Base-by-base conservation (phyloP, 2,329 filamentous ascomycete species). In the Claviceps paspali region DNA sequence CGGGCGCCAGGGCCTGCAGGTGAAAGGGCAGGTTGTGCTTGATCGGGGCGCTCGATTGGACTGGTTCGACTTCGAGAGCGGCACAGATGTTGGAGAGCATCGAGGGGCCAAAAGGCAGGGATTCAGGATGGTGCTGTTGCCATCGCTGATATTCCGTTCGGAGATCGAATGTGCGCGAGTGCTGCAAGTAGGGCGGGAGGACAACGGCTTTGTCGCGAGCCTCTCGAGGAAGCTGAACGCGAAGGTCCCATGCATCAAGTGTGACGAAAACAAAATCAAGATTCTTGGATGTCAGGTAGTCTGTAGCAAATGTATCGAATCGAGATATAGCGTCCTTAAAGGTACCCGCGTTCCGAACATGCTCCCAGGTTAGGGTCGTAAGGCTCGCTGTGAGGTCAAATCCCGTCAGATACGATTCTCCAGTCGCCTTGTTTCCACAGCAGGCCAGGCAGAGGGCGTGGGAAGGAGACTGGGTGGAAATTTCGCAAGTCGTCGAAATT, bases 11-110 rank as follows among this genome's bases (percentile, higher is more conserved):
- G 10, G 91, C 88, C 65, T 98, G 91, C 43, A 98, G 70, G 57
- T 98, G 91, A 65, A 98, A 98, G 9, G 91, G 91, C 28, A 98
- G 72, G 57, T 96, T 96, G 60, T 96, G 91, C 64, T 96, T 98
- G 64, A 98, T 96, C 31, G 91, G 91, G 39, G 91, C 88, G 53
- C 87, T 96, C 9, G 87, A 88, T 63, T 96, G 87, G 27, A 98
- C 86, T 39, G 92, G 87, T 62, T 98, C 91, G 33, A 98, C 91
- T 63, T 98, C 91, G 38, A 98, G 78, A 38, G 91, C 91, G 45
- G 91, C 91, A 65, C 91, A 98, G 58, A 98, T 98, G 62, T 96
- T 96, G 50, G 87, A 81, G 46, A 98, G 72, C 59, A 91, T 92
- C 41, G 85, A 94, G 35, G 91, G 88, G 14, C 88, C 91, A 54